Conservation (phyloP, 139 green algal species). For the Volvox reticuliferus region DNA sequence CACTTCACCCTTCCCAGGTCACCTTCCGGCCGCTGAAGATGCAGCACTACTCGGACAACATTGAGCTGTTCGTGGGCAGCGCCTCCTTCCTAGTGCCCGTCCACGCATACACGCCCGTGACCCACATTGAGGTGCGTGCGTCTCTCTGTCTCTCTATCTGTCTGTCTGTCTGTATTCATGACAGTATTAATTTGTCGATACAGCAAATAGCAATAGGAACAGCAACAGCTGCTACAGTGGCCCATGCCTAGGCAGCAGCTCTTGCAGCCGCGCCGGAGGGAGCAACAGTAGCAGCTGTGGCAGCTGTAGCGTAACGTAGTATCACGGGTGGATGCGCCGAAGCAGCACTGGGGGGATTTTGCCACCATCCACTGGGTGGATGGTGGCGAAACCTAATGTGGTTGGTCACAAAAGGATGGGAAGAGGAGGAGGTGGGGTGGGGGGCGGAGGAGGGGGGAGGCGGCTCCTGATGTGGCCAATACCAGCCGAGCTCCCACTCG, state of each 20-base stretch:
- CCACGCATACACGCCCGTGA: slow-evolving; percentile 61
- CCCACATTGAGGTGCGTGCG: slow-evolving; percentile 55
- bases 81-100: slow-evolving; percentile 65
- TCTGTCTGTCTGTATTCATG: no score
- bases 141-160: no score
- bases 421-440: no score
- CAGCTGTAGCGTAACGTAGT: no score
- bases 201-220: background rate
- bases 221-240: background rate
- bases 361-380: no score
- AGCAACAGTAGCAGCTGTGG: background rate
- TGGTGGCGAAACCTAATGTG: background rate
- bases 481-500: no score
- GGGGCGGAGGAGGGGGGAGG: no score
- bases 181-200: background rate
- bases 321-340: no score
- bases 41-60: slow-evolving; percentile 70
- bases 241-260: no score
- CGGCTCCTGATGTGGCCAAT: no score
- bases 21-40: slow-evolving; percentile 71
- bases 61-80: slow-evolving; percentile 64
- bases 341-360: no score
- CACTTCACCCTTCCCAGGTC: slow-evolving; percentile 54
- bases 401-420: no score
- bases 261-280: background rate